These are phyloP conservation scores for Syzygium aqueum DNA, from an alignment of 345 rosid genomes.

Conservation along the genomic window DNA sequence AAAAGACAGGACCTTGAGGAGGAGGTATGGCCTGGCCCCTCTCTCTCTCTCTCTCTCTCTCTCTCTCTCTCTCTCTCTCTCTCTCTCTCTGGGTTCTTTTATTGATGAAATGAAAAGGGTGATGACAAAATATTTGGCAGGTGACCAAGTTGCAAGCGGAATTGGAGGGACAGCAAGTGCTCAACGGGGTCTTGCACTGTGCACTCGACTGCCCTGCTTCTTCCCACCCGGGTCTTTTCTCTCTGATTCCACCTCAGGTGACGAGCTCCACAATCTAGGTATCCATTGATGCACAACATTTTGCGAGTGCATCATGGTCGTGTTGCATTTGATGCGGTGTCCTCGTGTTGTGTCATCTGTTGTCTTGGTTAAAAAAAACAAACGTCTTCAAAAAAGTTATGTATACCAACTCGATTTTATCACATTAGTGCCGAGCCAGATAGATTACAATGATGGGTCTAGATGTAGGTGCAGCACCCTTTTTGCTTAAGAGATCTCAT, in stretches of 20 bases:
- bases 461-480: not conserved
- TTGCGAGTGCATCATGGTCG: not conserved
- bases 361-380: not conserved
- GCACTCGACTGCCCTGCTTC: slow-evolving; percentile 44
- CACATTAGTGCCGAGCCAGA: not conserved
- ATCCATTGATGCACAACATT: not conserved
- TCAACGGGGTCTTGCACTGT: slow-evolving; percentile 38
- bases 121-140: slow-evolving; percentile 12
- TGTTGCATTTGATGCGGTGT: not conserved
- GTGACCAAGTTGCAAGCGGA: slow-evolving; percentile 51
- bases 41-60: not conserved
- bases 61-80: no score
- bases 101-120: not conserved
- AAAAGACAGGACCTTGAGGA: slow-evolving; percentile 37
- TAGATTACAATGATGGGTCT: not conserved
- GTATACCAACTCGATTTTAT: not conserved
- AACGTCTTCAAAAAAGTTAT: not conserved
- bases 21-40: slow-evolving; percentile 25
- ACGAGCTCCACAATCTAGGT: not conserved
- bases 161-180: slow-evolving; percentile 48
- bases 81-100: not conserved
- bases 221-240: slow-evolving; percentile 40
- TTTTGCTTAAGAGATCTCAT: not conserved
- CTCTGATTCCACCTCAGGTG: slow-evolving; percentile 65
- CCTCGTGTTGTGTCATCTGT: not conserved